Evolutionary conservation across 164 flowering plant genomes (phyloP).

Genomic region (Vitis vinifera): DNA sequence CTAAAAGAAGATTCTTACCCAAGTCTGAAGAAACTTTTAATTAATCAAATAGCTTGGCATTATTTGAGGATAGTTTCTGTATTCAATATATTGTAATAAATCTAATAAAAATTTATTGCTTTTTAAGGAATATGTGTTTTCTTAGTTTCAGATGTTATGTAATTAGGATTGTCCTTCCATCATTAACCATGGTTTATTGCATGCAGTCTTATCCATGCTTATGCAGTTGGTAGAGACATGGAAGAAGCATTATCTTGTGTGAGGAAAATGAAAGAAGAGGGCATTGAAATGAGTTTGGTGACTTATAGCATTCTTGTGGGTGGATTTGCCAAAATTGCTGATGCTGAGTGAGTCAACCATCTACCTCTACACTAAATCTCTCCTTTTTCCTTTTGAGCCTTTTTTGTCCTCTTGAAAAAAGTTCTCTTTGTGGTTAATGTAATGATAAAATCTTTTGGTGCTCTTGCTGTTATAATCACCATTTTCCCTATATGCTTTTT

Average conservation of each 20-base stretch:
- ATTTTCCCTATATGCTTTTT: background rate
- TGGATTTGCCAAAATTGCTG: constrained; percentile 78
- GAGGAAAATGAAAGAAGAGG: constrained; percentile 90
- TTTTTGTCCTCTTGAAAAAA: background rate
- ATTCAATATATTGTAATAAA: background rate
- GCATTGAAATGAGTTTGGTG: constrained; percentile 82
- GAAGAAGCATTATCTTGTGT: constrained; percentile 92
- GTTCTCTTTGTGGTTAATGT: background rate
- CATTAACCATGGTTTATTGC: constrained; percentile 33
- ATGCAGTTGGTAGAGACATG: constrained; percentile 99
- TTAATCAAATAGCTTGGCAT: no score
- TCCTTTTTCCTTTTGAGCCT: background rate
- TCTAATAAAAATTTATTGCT: background rate
- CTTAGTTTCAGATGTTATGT: background rate
- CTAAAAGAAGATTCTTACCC: no score
- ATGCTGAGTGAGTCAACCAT: constrained; percentile 70
- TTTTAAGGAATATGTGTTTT: background rate
- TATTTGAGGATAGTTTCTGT: no score
- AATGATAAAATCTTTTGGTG: background rate
- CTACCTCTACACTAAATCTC: background rate
- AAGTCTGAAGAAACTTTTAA: no score
- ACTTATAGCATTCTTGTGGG: constrained; percentile 86
- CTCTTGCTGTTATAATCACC: no score
- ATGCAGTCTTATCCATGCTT: constrained; percentile 99
- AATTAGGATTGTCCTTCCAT: constrained; percentile 10